Evolutionary conservation across 805 yeast genomes (phyloP).

Genomic region (Cyberlindnera xylosilytica): DNA sequence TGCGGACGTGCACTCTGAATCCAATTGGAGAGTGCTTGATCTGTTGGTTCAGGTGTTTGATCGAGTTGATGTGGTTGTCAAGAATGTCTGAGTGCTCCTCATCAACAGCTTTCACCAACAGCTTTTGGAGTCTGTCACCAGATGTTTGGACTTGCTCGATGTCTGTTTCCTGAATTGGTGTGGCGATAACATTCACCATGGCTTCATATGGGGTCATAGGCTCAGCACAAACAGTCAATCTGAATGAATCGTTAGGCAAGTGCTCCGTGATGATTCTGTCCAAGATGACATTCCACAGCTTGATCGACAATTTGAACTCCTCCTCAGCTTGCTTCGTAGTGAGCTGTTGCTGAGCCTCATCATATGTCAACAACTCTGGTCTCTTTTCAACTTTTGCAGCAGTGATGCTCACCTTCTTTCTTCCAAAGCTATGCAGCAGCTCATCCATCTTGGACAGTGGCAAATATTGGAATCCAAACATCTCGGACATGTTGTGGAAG

Average conservation of each 20-base stretch:
- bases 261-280: constrained; percentile 34
- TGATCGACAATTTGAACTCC: constrained; percentile 63
- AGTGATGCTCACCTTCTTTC: background rate
- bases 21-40: constrained; percentile 32
- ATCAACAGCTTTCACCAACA: constrained; percentile 7
- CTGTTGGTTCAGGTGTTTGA: constrained; percentile 21
- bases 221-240: constrained; percentile 31
- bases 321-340: constrained; percentile 50
- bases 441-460: constrained; percentile 72
- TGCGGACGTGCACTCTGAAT: constrained; percentile 35
- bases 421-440: constrained; percentile 48
- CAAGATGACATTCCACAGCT: constrained; percentile 47
- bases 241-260: constrained; percentile 33
- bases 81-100: constrained; percentile 12
- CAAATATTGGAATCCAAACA: constrained; percentile 89
- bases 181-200: constrained; percentile 31
- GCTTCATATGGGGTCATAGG: constrained; percentile 23
- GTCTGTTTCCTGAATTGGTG: constrained; percentile 31
- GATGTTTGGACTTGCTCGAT: constrained; percentile 23
- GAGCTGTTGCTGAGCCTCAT: constrained; percentile 17
- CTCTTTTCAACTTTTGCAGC: constrained; percentile 5
- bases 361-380: constrained; percentile 10
- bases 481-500: constrained; percentile 74
- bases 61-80: constrained; percentile 17
- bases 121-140: constrained; percentile 15